These are phyloP conservation scores for Eutrema yunnanense DNA, from an alignment of 345 rosid genomes.

Conservation along the genomic window DNA sequence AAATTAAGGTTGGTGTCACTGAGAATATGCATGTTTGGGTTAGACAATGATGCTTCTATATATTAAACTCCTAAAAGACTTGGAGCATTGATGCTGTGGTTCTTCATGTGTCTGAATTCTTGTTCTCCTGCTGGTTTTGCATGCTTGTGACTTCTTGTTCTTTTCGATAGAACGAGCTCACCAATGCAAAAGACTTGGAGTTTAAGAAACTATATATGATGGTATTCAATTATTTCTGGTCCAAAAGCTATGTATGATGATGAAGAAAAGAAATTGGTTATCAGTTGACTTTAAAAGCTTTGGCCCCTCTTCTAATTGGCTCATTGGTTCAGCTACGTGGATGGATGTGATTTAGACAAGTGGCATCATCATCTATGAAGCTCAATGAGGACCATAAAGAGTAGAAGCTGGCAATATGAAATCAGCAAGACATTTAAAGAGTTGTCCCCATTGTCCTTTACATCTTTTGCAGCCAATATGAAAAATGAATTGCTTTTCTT, in stretches of 20 bases:
- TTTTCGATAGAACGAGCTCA: background rate
- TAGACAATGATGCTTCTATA: background rate
- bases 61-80: background rate
- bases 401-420: constrained; percentile 30
- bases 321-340: constrained; percentile 16
- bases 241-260: background rate
- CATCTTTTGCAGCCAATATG: constrained; percentile 21
- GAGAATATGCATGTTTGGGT: background rate
- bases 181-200: constrained; percentile 6
- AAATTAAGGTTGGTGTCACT: background rate
- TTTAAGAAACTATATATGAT: constrained; percentile 2
- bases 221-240: background rate
- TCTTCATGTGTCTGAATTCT: background rate
- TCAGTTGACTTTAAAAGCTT: constrained; percentile 18
- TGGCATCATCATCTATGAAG: background rate
- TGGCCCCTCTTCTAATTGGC: constrained; percentile 15
- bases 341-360: constrained; percentile 8
- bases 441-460: constrained; percentile 29
- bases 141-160: constrained; percentile 11
- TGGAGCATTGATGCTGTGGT: constrained; percentile 1
- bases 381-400: constrained; percentile 9
- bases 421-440: constrained; percentile 19
- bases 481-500: background rate
- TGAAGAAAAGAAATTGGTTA: constrained; percentile 4
- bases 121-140: background rate